Percentiles rank a stretch among this genome's conserved stretches.
Conservation (phyloP, 805 yeast genomes). For the Yarrowia sp. region DNA sequence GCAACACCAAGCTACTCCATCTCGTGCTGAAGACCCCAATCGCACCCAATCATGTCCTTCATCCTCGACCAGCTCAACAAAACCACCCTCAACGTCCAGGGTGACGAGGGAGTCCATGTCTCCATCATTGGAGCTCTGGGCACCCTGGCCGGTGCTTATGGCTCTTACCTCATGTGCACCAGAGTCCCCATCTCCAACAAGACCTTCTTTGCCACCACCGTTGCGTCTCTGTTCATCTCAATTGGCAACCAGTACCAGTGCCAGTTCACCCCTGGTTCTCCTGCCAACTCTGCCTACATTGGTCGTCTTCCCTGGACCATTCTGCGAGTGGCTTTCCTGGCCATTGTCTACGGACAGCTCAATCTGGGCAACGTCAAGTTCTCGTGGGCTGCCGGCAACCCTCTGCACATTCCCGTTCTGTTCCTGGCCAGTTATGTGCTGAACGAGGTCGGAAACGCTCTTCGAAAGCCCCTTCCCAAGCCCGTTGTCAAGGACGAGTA, state of each 20-base stretch:
- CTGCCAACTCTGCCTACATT: constrained; percentile 14
- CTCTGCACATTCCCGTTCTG: constrained; percentile 1
- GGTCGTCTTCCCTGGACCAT: constrained; percentile 21
- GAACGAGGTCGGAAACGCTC: not conserved
- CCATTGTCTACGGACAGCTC: not conserved
- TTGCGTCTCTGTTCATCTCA: not conserved
- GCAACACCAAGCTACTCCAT: not conserved
- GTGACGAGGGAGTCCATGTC: constrained; percentile 13
- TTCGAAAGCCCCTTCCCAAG: constrained; percentile 16
- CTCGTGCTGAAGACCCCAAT: not conserved
- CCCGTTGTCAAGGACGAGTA: constrained; percentile 10
- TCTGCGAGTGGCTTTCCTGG: constrained; percentile 9
- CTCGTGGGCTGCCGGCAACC: constrained; percentile 2
- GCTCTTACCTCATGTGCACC: constrained; percentile 10
- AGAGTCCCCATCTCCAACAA: constrained; percentile 1
- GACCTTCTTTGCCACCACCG: constrained; percentile 1
- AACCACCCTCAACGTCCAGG: constrained; percentile 2
- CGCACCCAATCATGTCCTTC: not conserved
- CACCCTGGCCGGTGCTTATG: not conserved
- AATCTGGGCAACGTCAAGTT: not conserved
- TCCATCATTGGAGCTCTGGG: not conserved
- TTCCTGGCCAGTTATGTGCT: constrained; percentile 18
- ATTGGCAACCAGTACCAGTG: constrained; percentile 22
- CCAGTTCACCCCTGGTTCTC: not conserved
- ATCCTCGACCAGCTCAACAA: not conserved